Percentiles rank a stretch among this genome's conserved stretches.
phyloP scores from a whole-genome alignment of 257 asterid genomes.

The Nicotiana otophora region DNA sequence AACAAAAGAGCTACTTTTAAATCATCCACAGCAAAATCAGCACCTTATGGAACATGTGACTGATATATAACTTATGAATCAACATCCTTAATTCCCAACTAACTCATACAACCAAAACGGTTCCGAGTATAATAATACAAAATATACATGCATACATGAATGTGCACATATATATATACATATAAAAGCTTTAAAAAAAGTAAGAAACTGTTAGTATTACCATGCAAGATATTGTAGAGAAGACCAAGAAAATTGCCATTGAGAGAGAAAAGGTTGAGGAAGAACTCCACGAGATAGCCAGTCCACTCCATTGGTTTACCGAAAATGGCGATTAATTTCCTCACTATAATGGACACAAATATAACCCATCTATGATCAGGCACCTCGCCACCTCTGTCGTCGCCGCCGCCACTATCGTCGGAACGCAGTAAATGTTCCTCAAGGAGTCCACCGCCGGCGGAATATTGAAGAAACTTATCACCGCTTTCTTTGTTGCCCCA shows the following conservation, averaged over 20 bases:
- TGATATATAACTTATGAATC: background rate
- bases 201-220: conserved; percentile 27
- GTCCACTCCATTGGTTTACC: conserved; percentile 71
- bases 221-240: conserved; percentile 38
- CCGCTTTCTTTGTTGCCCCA: conserved; percentile 34
- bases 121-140: background rate
- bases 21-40: background rate
- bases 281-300: conserved; percentile 63
- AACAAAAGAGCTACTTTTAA: background rate
- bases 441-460: conserved; percentile 1
- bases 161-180: background rate
- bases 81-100: background rate
- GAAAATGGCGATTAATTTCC: conserved; percentile 53
- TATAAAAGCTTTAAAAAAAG: background rate
- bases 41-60: conserved; percentile 7
- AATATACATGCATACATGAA: background rate
- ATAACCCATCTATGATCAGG: conserved; percentile 74
- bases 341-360: conserved; percentile 51
- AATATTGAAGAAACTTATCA: conserved; percentile 48
- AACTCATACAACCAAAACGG: background rate
- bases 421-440: background rate
- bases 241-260: conserved; percentile 63
- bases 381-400: conserved; percentile 17
- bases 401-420: background rate
- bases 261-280: conserved; percentile 68